phyloP scores from a whole-genome alignment of 345 rosid species.

The Populus ilicifolia region DNA sequence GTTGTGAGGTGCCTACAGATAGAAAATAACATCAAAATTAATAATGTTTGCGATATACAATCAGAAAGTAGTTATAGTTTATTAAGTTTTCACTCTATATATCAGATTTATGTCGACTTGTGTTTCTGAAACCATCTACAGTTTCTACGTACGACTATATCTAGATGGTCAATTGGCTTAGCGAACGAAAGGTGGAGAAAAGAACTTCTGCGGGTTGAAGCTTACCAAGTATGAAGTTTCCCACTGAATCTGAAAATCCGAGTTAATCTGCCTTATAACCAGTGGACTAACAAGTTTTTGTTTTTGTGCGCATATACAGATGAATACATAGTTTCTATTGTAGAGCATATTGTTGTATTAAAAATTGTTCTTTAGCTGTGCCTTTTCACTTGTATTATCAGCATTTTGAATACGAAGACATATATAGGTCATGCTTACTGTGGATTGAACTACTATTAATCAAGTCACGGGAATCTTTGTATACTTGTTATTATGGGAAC shows the following conservation, averaged over 20 bases:
- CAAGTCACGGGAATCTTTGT: conserved; percentile 13
- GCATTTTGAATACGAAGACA: background rate
- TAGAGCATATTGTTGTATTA: background rate
- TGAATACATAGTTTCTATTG: background rate
- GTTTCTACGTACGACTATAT: background rate
- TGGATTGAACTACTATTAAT: background rate
- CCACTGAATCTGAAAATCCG: background rate
- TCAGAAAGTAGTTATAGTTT: too few relatives aligned
- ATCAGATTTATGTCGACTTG: background rate
- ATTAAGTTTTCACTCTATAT: background rate
- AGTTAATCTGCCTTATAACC: background rate
- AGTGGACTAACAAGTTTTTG: background rate
- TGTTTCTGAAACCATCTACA: background rate
- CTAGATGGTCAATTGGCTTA: background rate
- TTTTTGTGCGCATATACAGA: background rate
- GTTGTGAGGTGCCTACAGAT: conserved; percentile 48
- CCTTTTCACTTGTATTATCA: background rate
- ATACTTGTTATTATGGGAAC: background rate
- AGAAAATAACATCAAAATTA: conserved; percentile 1
- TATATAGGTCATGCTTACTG: background rate
- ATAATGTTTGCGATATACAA: background rate
- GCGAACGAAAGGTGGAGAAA: background rate
- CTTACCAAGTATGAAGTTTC: background rate
- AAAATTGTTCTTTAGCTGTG: background rate
- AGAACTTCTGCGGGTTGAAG: background rate